A percentile compares a stretch with the other conserved stretches of the same genome.
phyloP scores from a whole-genome alignment of 345 rosid genomes.

The Noccaea bulbosa region DNA sequence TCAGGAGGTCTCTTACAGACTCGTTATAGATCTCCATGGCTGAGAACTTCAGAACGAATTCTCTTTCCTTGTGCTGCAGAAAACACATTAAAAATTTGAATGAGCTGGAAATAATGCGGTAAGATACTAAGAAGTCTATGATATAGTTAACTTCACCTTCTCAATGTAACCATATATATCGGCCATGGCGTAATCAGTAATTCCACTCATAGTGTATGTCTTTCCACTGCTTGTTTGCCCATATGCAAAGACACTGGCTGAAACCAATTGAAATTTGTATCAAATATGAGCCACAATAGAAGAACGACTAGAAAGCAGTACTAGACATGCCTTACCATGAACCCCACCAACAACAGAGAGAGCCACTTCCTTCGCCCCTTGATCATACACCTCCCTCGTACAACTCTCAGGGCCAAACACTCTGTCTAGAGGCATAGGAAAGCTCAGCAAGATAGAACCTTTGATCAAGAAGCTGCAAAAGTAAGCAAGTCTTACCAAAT shows the following conservation, averaged over 20 bases:
- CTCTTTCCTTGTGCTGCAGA: slow-evolving; percentile 81
- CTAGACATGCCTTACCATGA: slow-evolving; percentile 49
- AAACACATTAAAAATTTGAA: slow-evolving; percentile 9
- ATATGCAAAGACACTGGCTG: slow-evolving; percentile 95
- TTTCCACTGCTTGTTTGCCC: slow-evolving; percentile 99
- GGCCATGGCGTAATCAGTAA: slow-evolving; percentile 72
- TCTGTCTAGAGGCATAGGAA: slow-evolving; percentile 58
- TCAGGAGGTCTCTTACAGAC: slow-evolving; percentile 89
- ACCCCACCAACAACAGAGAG: slow-evolving; percentile 86
- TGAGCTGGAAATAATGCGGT: slow-evolving; percentile 12
- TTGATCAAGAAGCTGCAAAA: slow-evolving; percentile 27
- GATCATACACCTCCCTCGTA: slow-evolving; percentile 76
- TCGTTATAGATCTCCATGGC: slow-evolving; percentile 98
- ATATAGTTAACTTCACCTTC: slow-evolving; percentile 50
- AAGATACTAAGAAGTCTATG: not conserved
- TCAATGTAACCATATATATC: slow-evolving; percentile 81
- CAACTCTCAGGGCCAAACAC: slow-evolving; percentile 71
- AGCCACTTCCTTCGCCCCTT: slow-evolving; percentile 85
- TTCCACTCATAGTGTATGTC: slow-evolving; percentile 89
- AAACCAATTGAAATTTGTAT: slow-evolving; percentile 35
- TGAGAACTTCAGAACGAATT: slow-evolving; percentile 75
- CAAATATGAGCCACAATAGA: slow-evolving; percentile 9
- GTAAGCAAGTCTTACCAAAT: slow-evolving; percentile 65
- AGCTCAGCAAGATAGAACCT: slow-evolving; percentile 27
- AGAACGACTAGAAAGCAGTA: slow-evolving; percentile 47